Conservation (phyloP, 768 basidiomycete genomes). For the Roridomyces roridus region DNA sequence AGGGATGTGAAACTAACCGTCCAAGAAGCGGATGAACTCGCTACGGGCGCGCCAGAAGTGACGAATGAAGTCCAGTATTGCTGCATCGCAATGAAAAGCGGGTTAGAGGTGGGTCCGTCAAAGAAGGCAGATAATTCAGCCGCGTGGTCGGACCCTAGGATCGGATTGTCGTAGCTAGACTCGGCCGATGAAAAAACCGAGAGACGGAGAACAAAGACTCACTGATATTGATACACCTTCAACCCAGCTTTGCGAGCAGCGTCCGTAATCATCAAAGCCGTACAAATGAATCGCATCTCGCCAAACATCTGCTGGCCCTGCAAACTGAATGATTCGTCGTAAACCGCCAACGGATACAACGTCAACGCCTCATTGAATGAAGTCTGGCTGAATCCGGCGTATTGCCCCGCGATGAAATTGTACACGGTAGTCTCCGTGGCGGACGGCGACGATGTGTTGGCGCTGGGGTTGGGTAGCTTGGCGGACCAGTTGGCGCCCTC, state of each 20-base stretch:
- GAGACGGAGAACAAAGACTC: slow-evolving; percentile 3
- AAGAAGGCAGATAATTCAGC: slow-evolving; percentile 47
- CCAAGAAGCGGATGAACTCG: slow-evolving; percentile 31
- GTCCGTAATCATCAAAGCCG: slow-evolving; percentile 41
- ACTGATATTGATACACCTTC: slow-evolving; percentile 45
- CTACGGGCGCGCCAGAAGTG: slow-evolving; percentile 37
- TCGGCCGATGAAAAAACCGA: neutral
- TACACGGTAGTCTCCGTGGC: slow-evolving; percentile 45
- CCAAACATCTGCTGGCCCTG: slow-evolving; percentile 55
- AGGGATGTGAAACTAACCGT: slow-evolving; percentile 33
- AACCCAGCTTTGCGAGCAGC: slow-evolving; percentile 26
- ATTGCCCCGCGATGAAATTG: slow-evolving; percentile 49
- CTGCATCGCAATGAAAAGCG: slow-evolving; percentile 43
- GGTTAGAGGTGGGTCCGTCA: slow-evolving; percentile 27
- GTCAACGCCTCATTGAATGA: slow-evolving; percentile 37
- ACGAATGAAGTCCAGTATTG: slow-evolving; percentile 49
- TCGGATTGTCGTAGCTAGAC: slow-evolving; percentile 45
- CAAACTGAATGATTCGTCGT: slow-evolving; percentile 39
- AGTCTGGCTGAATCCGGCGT: slow-evolving; percentile 31
- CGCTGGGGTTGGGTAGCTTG: slow-evolving; percentile 35
- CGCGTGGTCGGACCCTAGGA: slow-evolving; percentile 43
- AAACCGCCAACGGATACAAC: slow-evolving; percentile 42
- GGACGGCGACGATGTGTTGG: slow-evolving; percentile 45
- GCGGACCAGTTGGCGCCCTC: slow-evolving; percentile 52
- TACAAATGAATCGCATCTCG: slow-evolving; percentile 50